Evolutionary conservation across 2,329 filamentous ascomycete genomes (phyloP), one percentile per base, ranked within the genome.

Genomic region (Nemania serpens): DNA sequence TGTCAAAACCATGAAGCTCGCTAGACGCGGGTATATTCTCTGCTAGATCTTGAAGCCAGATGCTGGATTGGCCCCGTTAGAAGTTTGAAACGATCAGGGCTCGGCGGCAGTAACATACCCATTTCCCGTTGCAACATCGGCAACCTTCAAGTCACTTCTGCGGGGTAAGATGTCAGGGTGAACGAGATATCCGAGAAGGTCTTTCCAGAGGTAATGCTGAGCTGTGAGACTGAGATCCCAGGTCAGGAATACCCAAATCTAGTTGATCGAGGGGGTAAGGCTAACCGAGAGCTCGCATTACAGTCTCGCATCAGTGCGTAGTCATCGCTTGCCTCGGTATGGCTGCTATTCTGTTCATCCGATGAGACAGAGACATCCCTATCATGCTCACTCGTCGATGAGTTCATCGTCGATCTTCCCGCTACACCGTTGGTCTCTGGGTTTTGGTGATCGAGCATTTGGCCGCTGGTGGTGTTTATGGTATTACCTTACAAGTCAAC

Each of bases 231-330:
- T 54, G 18, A 2, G 36, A 18, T n/a, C n/a, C n/a, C n/a, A 34
- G 11, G 33, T 49, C 13, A 36, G 25, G 10, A 37, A 49, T 22
- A 3, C 15, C 59, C 59, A 39, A 33, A 63, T 15, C n/a, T 36
- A 45, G 15, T 2, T 5, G 12, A 10, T 43, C n/a, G n/a, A 22
- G 18, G 37, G 39, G 11, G 25, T 37, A 17, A 20, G 11, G 12
- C 17, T 50, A 1, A 58, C 47, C 47, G 55, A 58, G 47, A 15
- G 29, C 39, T 58, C 37, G 47, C 47, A 52, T 52, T 36, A 42
- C 55, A 52, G 12, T 58, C 55, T 45, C 39, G 20, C 46, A 46
- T 75, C 69, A 74, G 17, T 9, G 29, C 33, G 47, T 49, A 49
- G 2, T 18, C 9, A 37, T 49, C 33, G n/a, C n/a, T n/a, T n/a